A percentile compares a stretch with the other conserved stretches of the same genome.
Conservation (phyloP, 305 asterid species). For the Solanum aculeatissimum region DNA sequence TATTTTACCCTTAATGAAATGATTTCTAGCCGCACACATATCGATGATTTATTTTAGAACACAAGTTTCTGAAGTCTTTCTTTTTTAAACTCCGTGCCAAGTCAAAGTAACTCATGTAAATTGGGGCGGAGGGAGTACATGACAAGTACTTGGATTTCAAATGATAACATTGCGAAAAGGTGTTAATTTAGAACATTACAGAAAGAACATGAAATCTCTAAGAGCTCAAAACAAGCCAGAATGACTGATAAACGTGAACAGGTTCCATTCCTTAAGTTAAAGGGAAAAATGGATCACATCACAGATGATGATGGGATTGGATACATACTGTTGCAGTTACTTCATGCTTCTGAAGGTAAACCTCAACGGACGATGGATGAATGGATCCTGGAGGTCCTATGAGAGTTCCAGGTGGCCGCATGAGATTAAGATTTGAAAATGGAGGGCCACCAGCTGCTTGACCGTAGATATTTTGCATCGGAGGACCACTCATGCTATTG, state of each 20-base stretch:
- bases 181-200: not conserved
- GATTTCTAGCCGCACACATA: no score
- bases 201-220: not conserved
- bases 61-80: no score
- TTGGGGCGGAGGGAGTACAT: not conserved
- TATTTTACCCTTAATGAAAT: no score
- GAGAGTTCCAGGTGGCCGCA: constrained; percentile 52
- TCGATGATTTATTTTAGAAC: no score
- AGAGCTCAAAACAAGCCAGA: not conserved
- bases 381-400: constrained; percentile 64
- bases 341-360: constrained; percentile 87
- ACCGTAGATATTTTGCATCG: constrained; percentile 46
- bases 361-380: constrained; percentile 55
- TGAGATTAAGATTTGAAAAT: constrained; percentile 42
- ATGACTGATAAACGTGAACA: not conserved
- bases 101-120: no score
- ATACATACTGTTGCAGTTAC: constrained; percentile 84
- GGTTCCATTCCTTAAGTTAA: not conserved
- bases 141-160: not conserved
- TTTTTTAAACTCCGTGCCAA: no score
- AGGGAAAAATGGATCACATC: not conserved
- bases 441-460: constrained; percentile 48
- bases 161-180: not conserved
- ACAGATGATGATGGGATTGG: not conserved
- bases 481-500: constrained; percentile 42